Evolutionary conservation across 2,329 filamentous ascomycete species (phyloP).

Genomic region (Diaporthe aspalathi): DNA sequence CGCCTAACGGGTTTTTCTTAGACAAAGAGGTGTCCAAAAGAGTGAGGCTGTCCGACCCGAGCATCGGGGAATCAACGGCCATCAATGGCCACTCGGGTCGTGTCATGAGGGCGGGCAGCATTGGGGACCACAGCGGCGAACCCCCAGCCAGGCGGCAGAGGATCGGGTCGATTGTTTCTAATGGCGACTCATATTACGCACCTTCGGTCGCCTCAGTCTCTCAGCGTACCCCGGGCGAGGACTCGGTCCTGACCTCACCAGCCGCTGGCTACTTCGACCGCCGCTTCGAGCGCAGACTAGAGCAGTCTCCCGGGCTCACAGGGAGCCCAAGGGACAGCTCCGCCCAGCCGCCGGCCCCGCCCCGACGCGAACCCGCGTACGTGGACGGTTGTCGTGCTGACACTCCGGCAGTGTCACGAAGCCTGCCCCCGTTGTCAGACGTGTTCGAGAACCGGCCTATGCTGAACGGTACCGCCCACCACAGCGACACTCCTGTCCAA

Average conservation of each 20-base stretch:
- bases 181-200: slow-evolving; percentile 58
- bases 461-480: slow-evolving; percentile 38
- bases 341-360: slow-evolving; percentile 41
- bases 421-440: slow-evolving; percentile 60
- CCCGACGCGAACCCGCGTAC: slow-evolving; percentile 42
- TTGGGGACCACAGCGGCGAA: slow-evolving; percentile 24
- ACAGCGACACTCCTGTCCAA: slow-evolving; percentile 38
- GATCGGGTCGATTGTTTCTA: slow-evolving; percentile 60
- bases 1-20: slow-evolving; percentile 42
- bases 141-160: slow-evolving; percentile 60
- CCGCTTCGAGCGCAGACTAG: slow-evolving; percentile 44
- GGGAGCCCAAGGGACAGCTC: slow-evolving; percentile 42
- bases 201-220: slow-evolving; percentile 51
- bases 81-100: slow-evolving; percentile 60
- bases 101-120: slow-evolving; percentile 47
- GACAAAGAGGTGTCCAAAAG: slow-evolving; percentile 63
- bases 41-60: slow-evolving; percentile 57
- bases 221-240: slow-evolving; percentile 55
- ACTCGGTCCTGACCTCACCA: slow-evolving; percentile 56
- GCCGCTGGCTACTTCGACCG: slow-evolving; percentile 49
- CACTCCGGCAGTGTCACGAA: slow-evolving; percentile 48
- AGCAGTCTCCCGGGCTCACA: slow-evolving; percentile 46
- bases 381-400: slow-evolving; percentile 46
- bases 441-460: slow-evolving; percentile 55
- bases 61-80: slow-evolving; percentile 47